A percentile compares a stretch with the other conserved stretches of the same genome.
Conservation (phyloP, 768 basidiomycete species). For the Hericium rajendrae region DNA sequence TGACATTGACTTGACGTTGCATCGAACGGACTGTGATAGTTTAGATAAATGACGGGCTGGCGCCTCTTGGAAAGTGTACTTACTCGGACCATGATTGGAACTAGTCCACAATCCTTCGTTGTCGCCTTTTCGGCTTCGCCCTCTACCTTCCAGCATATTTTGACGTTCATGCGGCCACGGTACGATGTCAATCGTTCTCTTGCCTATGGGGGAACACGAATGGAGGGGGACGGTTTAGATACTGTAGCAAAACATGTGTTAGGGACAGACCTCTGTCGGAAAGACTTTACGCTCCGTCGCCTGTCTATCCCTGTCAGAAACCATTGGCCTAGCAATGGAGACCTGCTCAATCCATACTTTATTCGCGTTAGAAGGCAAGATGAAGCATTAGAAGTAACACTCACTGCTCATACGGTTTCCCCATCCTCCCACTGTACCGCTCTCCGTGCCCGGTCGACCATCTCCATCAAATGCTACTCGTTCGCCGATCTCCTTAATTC, state of each 20-base stretch:
- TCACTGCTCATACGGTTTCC: conserved; percentile 83
- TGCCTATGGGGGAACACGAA: conserved; percentile 40
- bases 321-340: conserved; percentile 75
- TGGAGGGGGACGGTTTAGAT: not conserved
- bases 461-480: conserved; percentile 89
- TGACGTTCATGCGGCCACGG: conserved; percentile 79
- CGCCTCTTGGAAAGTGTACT: conserved; percentile 22
- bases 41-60: not conserved
- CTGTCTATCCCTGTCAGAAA: conserved; percentile 71
- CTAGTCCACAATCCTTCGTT: conserved; percentile 77
- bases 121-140: conserved; percentile 59
- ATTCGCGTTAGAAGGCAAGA: conserved; percentile 5
- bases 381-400: conserved; percentile 21
- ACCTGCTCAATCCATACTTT: conserved; percentile 89
- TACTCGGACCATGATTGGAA: conserved; percentile 97
- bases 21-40: conserved; percentile 65
- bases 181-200: conserved; percentile 92
- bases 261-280: conserved; percentile 70
- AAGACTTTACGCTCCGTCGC: conserved; percentile 72
- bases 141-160: conserved; percentile 75
- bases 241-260: not conserved
- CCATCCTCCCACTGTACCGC: conserved; percentile 41
- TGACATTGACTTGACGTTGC: conserved; percentile 80
- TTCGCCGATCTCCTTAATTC: conserved; percentile 75
- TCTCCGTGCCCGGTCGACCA: conserved; percentile 41